Base-by-base conservation (phyloP, 441 rosid genomes). In the Euphorbia celastroides region DNA sequence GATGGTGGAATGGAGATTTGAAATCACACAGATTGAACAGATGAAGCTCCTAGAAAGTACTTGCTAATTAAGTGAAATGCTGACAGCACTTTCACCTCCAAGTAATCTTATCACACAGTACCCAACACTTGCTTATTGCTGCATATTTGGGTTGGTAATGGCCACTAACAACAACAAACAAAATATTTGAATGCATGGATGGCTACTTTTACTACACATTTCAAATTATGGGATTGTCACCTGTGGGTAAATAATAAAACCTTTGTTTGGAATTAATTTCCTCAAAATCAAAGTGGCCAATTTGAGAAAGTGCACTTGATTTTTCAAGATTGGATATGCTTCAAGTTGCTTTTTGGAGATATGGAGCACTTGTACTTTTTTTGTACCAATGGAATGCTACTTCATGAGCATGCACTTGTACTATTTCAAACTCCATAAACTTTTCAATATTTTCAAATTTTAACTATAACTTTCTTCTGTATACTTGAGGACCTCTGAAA, bases 31-130 rank as follows among this genome's bases (percentile, higher is more conserved):
- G 66, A 52, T 32, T 52, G 55, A 54, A 41, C 25, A 2, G n/a
- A 44, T 6, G 9, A 38, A 32, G 28, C 10, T 22, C 42, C 27
- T 2, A 12, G 54, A 52, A 69, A 52, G 60, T 60, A 11, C 7
- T n/a, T n/a, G n/a, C n/a, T n/a, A n/a, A 34, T 9, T 5, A 36
- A 48, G 74, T 75, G 74, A 70, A 63, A 25, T 75, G 72, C 72
- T 75, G 72, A 75, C 75, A 62, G 60, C 38, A 75, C 55, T 17
- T 57, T 70, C 75, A 63, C 72, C 63, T 30, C 34, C 14, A 26
- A 25, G 28, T 36, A n/a, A 50, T 11, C 6, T 3, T 9, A 41
- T 44, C 16, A 51, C 10, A 58, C 57, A 66, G 69, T 50, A 3
- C 20, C 7, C 12, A 57, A 67, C 75, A 70, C 72, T 67, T 36